Percentiles rank a stretch among this genome's conserved stretches.
Conservation (phyloP, 2,329 filamentous ascomycete genomes). For the Calonectria multiphialidica region DNA sequence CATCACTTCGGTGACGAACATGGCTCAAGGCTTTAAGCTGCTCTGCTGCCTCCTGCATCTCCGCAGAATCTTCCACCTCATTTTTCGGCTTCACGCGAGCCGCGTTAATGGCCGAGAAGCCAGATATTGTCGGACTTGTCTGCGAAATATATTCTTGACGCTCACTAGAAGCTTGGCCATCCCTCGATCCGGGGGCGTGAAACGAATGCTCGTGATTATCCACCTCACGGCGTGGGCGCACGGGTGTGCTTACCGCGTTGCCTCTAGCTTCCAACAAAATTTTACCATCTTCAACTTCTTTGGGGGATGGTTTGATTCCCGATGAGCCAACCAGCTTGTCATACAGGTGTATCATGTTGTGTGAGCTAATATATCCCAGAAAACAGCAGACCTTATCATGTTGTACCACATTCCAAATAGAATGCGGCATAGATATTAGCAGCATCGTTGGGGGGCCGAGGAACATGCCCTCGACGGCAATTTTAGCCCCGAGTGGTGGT, state of each 20-base stretch:
- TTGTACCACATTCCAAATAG: slow-evolving; percentile 73
- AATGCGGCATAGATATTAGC: slow-evolving; percentile 74
- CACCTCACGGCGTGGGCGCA: slow-evolving; percentile 42
- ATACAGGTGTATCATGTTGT: slow-evolving; percentile 76
- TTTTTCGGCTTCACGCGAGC: slow-evolving; percentile 48
- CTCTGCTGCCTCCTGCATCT: slow-evolving; percentile 77
- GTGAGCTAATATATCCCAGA: slow-evolving; percentile 73
- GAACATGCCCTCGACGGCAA: slow-evolving; percentile 77
- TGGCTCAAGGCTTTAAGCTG: slow-evolving; percentile 76
- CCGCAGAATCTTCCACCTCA: slow-evolving; percentile 70
- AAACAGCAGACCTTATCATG: slow-evolving; percentile 77
- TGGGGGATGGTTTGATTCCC: slow-evolving; percentile 59
- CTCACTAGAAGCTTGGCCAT: slow-evolving; percentile 39
- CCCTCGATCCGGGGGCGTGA: slow-evolving; percentile 39
- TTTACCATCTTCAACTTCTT: slow-evolving; percentile 68
- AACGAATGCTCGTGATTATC: slow-evolving; percentile 43
- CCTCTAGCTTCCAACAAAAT: slow-evolving; percentile 68
- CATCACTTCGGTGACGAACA: slow-evolving; percentile 67
- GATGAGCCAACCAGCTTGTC: slow-evolving; percentile 66
- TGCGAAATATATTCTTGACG: slow-evolving; percentile 41
- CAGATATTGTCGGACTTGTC: slow-evolving; percentile 41
- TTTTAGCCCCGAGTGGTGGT: slow-evolving; percentile 67
- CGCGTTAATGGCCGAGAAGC: slow-evolving; percentile 35
- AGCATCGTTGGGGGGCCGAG: slow-evolving; percentile 75
- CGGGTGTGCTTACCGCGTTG: slow-evolving; percentile 52